These are phyloP conservation scores for Ogataea siamensis DNA, from an alignment of 805 yeast species.

Conservation along the genomic window DNA sequence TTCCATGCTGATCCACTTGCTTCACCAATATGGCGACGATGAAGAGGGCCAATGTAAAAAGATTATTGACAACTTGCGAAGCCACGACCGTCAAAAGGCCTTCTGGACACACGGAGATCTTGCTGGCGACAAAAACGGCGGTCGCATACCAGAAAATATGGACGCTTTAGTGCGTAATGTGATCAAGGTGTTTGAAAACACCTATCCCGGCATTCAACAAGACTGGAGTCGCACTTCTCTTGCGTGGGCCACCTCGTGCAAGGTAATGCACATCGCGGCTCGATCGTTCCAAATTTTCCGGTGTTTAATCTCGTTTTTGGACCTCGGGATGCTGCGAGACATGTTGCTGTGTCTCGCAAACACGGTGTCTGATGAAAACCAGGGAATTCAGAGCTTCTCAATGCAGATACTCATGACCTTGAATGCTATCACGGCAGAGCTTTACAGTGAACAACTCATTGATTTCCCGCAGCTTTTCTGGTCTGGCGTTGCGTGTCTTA, in stretches of 20 bases:
- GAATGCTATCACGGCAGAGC: constrained; percentile 86
- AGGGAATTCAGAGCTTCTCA: constrained; percentile 93
- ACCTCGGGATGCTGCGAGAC: constrained; percentile 85
- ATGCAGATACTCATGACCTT: constrained; percentile 96
- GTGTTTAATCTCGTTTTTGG: constrained; percentile 74
- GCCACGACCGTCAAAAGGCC: constrained; percentile 45
- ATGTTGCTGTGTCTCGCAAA: constrained; percentile 91
- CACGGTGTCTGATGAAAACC: constrained; percentile 84
- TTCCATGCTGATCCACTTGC: constrained; percentile 66
- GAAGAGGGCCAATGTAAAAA: constrained; percentile 53
- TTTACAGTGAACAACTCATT: constrained; percentile 72
- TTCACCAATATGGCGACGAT: constrained; percentile 58
- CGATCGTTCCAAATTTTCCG: constrained; percentile 93
- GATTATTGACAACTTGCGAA: constrained; percentile 56
- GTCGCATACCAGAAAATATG: constrained; percentile 85
- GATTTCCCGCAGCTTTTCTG: constrained; percentile 93
- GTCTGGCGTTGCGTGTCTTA: constrained; percentile 89
- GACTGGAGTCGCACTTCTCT: constrained; percentile 86
- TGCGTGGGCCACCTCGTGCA: constrained; percentile 96
- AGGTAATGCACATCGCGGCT: constrained; percentile 95
- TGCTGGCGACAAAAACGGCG: constrained; percentile 70
- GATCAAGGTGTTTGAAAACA: constrained; percentile 51
- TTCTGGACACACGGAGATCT: constrained; percentile 89
- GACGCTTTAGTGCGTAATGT: constrained; percentile 66
- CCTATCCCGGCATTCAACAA: constrained; percentile 54